These are phyloP conservation scores for Alternaria novae-zelandiae DNA, from an alignment of 2,329 filamentous ascomycete species.

Conservation along the genomic window DNA sequence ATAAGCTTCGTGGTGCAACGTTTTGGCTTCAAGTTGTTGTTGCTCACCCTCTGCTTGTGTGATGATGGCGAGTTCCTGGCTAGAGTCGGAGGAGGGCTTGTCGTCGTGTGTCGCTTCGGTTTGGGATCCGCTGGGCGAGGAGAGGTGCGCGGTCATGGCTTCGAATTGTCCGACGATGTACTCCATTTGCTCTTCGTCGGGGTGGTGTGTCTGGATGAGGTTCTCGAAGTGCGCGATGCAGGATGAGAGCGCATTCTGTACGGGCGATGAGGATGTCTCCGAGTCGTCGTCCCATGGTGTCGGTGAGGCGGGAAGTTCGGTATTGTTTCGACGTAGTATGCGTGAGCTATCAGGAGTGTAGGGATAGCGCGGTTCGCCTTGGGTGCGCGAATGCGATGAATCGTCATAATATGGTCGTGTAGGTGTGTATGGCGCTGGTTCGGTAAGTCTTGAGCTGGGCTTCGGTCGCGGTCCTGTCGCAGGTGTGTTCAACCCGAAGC, in stretches of 20 bases:
- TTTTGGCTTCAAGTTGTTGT: conserved; percentile 1
- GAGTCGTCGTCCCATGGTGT: conserved; percentile 35
- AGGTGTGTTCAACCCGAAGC: conserved; percentile 15
- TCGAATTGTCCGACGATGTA: conserved; percentile 43
- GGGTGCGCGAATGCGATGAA: conserved; percentile 4
- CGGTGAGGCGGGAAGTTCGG: conserved; percentile 23
- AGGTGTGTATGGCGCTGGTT: conserved; percentile 28
- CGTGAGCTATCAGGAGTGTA: conserved; percentile 43
- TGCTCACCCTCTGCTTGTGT: conserved; percentile 3
- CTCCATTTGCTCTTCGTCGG: conserved; percentile 44
- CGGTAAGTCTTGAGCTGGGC: conserved; percentile 19
- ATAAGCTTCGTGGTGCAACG: conserved; percentile 25
- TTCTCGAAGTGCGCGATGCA: conserved; percentile 41
- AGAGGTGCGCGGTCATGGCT: conserved; percentile 38
- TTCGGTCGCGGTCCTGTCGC: conserved; percentile 23
- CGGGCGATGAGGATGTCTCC: conserved; percentile 28
- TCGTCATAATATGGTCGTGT: conserved; percentile 20
- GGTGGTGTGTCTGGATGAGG: conserved; percentile 37
- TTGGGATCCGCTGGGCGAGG: conserved; percentile 36
- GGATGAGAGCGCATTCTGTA: conserved; percentile 41
- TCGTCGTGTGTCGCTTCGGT: conserved; percentile 23
- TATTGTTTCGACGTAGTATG: conserved; percentile 21
- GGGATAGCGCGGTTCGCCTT: conserved; percentile 33
- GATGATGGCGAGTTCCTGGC: conserved; percentile 8
- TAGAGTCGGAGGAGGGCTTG: conserved; percentile 23